Evolutionary conservation across 192 early-diverging fungal species (phyloP).

Genomic region (Umbelopsis ramanniana): DNA sequence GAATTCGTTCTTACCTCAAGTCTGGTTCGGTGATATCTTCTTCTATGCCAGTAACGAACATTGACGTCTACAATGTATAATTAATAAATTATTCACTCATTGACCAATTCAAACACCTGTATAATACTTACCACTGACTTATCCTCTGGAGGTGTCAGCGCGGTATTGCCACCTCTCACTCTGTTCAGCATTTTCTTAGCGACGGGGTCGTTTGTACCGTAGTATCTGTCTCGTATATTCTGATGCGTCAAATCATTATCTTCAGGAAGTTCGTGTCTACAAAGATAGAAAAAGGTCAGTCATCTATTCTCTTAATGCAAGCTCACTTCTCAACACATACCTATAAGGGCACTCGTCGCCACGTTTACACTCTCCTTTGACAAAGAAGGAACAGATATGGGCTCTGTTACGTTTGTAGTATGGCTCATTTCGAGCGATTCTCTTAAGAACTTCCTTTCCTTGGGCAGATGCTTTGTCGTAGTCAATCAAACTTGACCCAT

Average conservation of each 20-base stretch:
- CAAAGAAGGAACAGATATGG: conserved; percentile 96
- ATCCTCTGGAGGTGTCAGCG: conserved; percentile 75
- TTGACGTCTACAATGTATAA: conserved; percentile 58
- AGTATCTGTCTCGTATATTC: conserved; percentile 95
- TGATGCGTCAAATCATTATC: conserved; percentile 86
- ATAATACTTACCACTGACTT: conserved; percentile 63
- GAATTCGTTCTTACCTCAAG: conserved; percentile 51
- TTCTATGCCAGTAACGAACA: conserved; percentile 88
- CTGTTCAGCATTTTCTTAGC: conserved; percentile 79
- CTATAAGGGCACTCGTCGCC: conserved; percentile 94
- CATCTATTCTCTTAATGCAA: not conserved
- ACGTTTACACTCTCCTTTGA: conserved; percentile 92
- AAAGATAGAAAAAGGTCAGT: conserved; percentile 5
- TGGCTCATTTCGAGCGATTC: conserved; percentile 83
- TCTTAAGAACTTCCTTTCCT: conserved; percentile 75
- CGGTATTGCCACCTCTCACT: conserved; percentile 55
- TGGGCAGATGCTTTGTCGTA: conserved; percentile 73
- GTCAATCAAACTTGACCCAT: conserved; percentile 61
- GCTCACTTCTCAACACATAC: conserved; percentile 27
- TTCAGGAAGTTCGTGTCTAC: conserved; percentile 87
- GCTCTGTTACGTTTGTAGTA: conserved; percentile 91
- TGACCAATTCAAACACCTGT: not conserved
- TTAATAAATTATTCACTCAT: not conserved
- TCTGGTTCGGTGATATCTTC: conserved; percentile 70
- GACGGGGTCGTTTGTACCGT: conserved; percentile 94